These are phyloP conservation scores for Pichia kudriavzevii DNA, from an alignment of 1,139 yeast species.

Conservation along the genomic window DNA sequence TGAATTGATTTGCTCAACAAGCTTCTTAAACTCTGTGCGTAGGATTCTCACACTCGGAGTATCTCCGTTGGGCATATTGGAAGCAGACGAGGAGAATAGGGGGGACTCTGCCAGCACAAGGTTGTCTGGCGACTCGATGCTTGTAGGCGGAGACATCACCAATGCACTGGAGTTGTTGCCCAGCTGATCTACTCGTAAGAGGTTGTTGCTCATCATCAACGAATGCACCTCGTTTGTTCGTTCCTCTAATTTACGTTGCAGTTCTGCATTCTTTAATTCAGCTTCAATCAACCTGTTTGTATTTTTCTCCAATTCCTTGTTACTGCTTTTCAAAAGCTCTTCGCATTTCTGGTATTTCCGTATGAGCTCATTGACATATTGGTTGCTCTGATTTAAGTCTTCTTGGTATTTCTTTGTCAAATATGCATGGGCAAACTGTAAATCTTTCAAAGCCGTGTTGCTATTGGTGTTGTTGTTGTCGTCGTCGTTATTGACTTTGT, in stretches of 20 bases:
- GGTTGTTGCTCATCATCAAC: slow-evolving; percentile 41
- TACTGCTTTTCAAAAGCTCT: slow-evolving; percentile 2
- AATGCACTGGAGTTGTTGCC: slow-evolving; percentile 25
- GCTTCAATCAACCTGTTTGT: slow-evolving; percentile 1
- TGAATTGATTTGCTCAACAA: slow-evolving; percentile 55
- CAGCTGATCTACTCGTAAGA: slow-evolving; percentile 43
- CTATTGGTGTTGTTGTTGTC: not conserved
- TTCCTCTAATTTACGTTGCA: slow-evolving; percentile 29
- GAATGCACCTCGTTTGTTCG: slow-evolving; percentile 41
- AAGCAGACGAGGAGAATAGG: slow-evolving; percentile 15
- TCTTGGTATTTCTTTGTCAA: slow-evolving; percentile 53
- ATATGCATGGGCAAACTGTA: slow-evolving; percentile 58
- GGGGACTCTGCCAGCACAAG: slow-evolving; percentile 4
- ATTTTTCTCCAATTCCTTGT: slow-evolving; percentile 1
- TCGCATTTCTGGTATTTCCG: slow-evolving; percentile 6
- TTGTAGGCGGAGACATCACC: slow-evolving; percentile 1
- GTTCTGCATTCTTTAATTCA: slow-evolving; percentile 1
- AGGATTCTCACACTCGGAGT: slow-evolving; percentile 31
- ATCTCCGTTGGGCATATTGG: no score
- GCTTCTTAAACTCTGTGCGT: slow-evolving; percentile 63
- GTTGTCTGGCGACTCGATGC: no score
- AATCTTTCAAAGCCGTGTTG: slow-evolving; percentile 47
- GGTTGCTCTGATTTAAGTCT: slow-evolving; percentile 26
- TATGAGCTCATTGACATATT: slow-evolving; percentile 3
- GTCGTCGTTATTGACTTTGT: not conserved